Percentiles rank a stretch among this genome's conserved stretches.
phyloP scores from a whole-genome alignment of 192 early-diverging fungal genomes.

The Coemansia erecta region DNA sequence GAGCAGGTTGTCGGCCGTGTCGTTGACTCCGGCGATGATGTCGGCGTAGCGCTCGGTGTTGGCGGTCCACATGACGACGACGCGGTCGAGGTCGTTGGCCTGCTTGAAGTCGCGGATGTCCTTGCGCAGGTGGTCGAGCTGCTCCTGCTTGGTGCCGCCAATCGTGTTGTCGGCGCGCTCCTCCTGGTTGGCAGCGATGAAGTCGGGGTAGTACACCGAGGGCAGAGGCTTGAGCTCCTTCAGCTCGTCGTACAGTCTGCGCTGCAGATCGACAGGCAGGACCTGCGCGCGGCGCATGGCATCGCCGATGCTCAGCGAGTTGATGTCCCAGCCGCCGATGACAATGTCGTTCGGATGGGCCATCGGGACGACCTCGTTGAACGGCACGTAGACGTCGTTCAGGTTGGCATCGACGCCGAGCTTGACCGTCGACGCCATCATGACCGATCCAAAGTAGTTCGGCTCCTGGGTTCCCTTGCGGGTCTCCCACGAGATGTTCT shows the following conservation, averaged over 20 bases:
- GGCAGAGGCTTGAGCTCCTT: slow-evolving; percentile 81
- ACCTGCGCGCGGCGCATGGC: slow-evolving; percentile 96
- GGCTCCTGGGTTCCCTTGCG: slow-evolving; percentile 87
- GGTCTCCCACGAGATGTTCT: slow-evolving; percentile 85
- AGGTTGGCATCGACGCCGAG: slow-evolving; percentile 82
- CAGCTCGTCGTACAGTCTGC: slow-evolving; percentile 84
- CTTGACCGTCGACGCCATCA: slow-evolving; percentile 94
- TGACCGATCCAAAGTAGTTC: slow-evolving; percentile 98
- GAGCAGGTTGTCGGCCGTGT: slow-evolving; percentile 92
- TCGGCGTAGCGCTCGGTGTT: slow-evolving; percentile 90
- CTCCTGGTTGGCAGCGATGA: slow-evolving; percentile 97
- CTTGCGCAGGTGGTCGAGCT: slow-evolving; percentile 88
- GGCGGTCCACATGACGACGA: slow-evolving; percentile 98
- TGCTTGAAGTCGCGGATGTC: slow-evolving; percentile 97
- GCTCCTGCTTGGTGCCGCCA: slow-evolving; percentile 83
- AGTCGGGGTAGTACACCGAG: slow-evolving; percentile 98
- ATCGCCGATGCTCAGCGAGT: slow-evolving; percentile 76
- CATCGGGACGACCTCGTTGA: slow-evolving; percentile 93
- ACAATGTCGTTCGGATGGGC: slow-evolving; percentile 95
- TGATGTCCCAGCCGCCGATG: slow-evolving; percentile 99
- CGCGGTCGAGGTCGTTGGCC: slow-evolving; percentile 81
- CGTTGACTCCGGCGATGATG: slow-evolving; percentile 89
- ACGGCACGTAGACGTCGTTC: slow-evolving; percentile 90
- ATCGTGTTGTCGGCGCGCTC: slow-evolving; percentile 95
- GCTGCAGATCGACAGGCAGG: slow-evolving; percentile 94